Percentiles rank a stretch among this genome's conserved stretches.
These are phyloP conservation scores for Lasiosphaeria ovina DNA, from an alignment of 495 filamentous ascomycete genomes.

Conservation along the genomic window DNA sequence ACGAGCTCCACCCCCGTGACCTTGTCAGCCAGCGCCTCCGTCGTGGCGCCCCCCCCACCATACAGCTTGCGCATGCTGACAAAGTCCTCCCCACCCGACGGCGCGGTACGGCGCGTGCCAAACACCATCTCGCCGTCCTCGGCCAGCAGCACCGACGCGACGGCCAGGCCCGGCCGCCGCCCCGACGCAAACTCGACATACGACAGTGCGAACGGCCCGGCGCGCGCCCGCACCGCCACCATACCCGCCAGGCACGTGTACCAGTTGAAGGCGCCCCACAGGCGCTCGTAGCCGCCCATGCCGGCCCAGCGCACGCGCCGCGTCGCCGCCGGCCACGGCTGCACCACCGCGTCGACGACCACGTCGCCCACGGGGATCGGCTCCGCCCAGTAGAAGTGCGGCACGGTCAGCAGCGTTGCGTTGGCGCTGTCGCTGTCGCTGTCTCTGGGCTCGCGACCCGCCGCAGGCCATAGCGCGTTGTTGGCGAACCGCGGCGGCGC, in stretches of 20 bases:
- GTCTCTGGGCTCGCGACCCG: too few species aligned
- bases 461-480: slow-evolving; percentile 6
- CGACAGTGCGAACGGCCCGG: slow-evolving; percentile 8
- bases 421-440: background rate
- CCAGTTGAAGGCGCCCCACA: slow-evolving; percentile 17
- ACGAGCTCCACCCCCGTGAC: slow-evolving; percentile 9
- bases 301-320: slow-evolving; percentile 3
- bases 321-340: slow-evolving; percentile 1
- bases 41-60: slow-evolving; percentile 3
- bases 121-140: slow-evolving; percentile 4
- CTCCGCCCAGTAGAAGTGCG: slow-evolving; percentile 15
- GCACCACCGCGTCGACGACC: slow-evolving; percentile 6
- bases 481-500: slow-evolving; percentile 11
- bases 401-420: slow-evolving; percentile 8
- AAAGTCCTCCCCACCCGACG: slow-evolving; percentile 6
- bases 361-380: slow-evolving; percentile 10
- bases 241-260: slow-evolving; percentile 10
- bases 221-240: slow-evolving; percentile 6
- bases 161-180: slow-evolving; percentile 4
- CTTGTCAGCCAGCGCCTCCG: slow-evolving; percentile 6
- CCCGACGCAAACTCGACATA: slow-evolving; percentile 11
- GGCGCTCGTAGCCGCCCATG: slow-evolving; percentile 11
- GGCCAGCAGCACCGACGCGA: slow-evolving; percentile 7
- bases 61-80: slow-evolving; percentile 10
- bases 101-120: slow-evolving; percentile 2